Base-by-base conservation (phyloP, 2,329 filamentous ascomycete species). In the Curvularia sp. region DNA sequence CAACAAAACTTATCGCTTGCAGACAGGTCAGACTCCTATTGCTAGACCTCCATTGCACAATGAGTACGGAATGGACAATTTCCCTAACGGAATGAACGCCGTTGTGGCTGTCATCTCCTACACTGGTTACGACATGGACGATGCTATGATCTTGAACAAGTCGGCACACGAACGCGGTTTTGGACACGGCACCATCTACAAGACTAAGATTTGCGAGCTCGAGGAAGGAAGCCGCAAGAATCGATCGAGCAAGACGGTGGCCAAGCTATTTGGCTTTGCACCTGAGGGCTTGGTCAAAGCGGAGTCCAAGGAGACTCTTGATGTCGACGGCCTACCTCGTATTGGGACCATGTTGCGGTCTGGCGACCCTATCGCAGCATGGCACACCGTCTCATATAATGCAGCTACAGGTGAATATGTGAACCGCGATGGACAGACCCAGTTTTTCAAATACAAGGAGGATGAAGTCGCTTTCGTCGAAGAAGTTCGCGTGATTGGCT, bases 81-180 rank as follows among this genome's bases (percentile, higher is more conserved):
- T 97, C 78, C 95, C 95, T 53, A 97, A 98, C 75, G 95, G 95
- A 27, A 93, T 88, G 72, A 99, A 99, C 72, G 92, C 93, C 8
- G 88, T 98, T 38, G 95, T 99, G 57, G 95, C 95, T 58, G 96
- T 99, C 77, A 97, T 99, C 64, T 97, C 94, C 0, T 99, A 99
- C 78, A 98, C 94, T 1, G 95, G 94, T 50, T 99, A 98, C 80
- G 95, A 99, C 84, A 99, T 99, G 95, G 95, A 99, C 83, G 95
- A 99, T 80, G 95, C 95, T 75, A 98, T 98, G 94, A 98, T 99
- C 74, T 84, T 99, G 75, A 98, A 98, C 83, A 98, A 98, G 78
- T 97, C 93, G 19, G 89, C 94, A 2, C 92, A 97, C 77, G 95
- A 99, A 79, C 88, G 95, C 67, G 95, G 95, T 13, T 98, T 99